Base-by-base conservation (phyloP, 495 filamentous ascomycete genomes). In the Entonaema liquescens region DNA sequence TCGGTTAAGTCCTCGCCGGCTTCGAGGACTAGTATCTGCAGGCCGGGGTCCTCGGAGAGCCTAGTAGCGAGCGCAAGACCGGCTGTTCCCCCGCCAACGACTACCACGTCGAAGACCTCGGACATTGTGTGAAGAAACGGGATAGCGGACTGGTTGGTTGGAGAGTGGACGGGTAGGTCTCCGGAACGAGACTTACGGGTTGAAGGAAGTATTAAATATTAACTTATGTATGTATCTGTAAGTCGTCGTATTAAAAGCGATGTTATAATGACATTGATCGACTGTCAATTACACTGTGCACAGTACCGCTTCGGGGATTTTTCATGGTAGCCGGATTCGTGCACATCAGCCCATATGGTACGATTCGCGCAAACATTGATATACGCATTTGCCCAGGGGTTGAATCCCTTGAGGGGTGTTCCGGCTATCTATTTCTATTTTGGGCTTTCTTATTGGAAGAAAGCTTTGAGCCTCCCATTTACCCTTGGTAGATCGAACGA, bases 1-100 rank as follows among this genome's bases (percentile, higher is more conserved):
- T 28, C 15, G 17, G 21, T 57, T 12, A 47, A 17, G 31, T 73
- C 70, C 3, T 67, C 72, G 5, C 86, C 85, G 11, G 85, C 84
- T 71, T 88, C 85, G 15, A 87, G 77, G 5, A 87, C 78, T 1
- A 80, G 76, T 4, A 87, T 80, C 2, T 61, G 80, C n/a, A 82
- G 55, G 52, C 79, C 61, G 0, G 79, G 59, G 50, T 79, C 70
- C 62, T 85, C 83, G 5, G 83, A 83, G 2, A 87, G 80, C 3
- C 83, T 76, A 62, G 78, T 77, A 11, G 86, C 85, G 4, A 86
- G 68, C 3, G 79, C 79, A 29, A 87, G 40, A 0, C 62, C 62
- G 17, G 52, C 62, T 5, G 52, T 65, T 6, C 52, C 53, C 8
- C 36, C 62, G 5, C 54, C 62, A 11, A 23, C 54, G 25, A 60